Percentiles rank a stretch among this genome's conserved stretches.
These are phyloP conservation scores for Linanthus parryae DNA, from an alignment of 148 eudicot genomes.

Conservation along the genomic window DNA sequence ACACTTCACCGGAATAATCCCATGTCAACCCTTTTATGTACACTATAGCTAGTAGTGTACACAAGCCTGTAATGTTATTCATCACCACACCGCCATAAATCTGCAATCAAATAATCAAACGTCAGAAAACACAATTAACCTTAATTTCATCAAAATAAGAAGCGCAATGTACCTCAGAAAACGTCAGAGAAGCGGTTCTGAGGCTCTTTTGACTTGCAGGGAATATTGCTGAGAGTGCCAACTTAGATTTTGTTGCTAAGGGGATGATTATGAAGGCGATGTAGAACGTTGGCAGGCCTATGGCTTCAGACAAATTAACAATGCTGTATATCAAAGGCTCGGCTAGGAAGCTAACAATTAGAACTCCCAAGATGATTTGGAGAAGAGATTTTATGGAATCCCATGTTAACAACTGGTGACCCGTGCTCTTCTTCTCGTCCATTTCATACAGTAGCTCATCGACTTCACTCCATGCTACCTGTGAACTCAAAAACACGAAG, in stretches of 20 bases:
- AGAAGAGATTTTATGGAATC: constrained; percentile 12
- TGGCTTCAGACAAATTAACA: constrained; percentile 14
- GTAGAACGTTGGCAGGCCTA: constrained; percentile 20
- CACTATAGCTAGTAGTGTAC: constrained; percentile 20
- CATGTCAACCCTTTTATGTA: constrained; percentile 18
- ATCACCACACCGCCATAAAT: constrained; percentile 27
- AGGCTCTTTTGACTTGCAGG: constrained; percentile 25
- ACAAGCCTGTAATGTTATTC: constrained; percentile 24
- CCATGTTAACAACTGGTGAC: constrained; percentile 10
- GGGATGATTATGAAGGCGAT: constrained; percentile 32
- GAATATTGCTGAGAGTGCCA: constrained; percentile 15
- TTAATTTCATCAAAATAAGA: too few species aligned
- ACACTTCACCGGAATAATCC: constrained; percentile 25
- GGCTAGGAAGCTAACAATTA: constrained; percentile 20
- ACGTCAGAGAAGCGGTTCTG: constrained; percentile 30
- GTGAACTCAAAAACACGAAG: constrained; percentile 9
- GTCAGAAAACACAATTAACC: too few species aligned
- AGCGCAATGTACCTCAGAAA: constrained; percentile 28
- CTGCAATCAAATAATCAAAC: too few species aligned
- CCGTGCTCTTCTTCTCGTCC: constrained; percentile 1
- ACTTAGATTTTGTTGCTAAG: constrained; percentile 19
- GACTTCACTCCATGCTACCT: constrained; percentile 21
- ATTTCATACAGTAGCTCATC: constrained; percentile 10
- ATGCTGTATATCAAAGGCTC: constrained; percentile 21
- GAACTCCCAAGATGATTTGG: constrained; percentile 20